Evolutionary conservation across 805 yeast genomes (phyloP), one percentile per base, ranked within the genome.

Genomic region (Yamadazyma akitaensis): DNA sequence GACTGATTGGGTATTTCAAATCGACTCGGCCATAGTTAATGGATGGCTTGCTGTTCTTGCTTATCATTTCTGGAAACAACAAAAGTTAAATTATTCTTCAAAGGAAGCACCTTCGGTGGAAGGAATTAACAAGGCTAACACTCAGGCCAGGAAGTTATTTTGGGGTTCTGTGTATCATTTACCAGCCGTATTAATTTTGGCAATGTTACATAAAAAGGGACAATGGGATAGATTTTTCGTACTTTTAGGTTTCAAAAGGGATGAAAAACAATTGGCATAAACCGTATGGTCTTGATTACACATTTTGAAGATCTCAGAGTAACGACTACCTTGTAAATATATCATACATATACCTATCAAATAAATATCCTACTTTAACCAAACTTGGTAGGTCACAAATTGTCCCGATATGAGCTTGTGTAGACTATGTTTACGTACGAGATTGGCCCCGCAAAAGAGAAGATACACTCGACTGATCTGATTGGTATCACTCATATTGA

Each of bases 131-230:
- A 50, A 75, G 44, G 88, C 95, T 3, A 81, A 79, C 57, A 55
- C 72, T 1, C 84, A 81, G 62, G 98, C 99, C 0, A 82, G 87
- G 50, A 85, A 84, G 61, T 76, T 91, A 37, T 94, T 94, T 63
- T 88, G 96, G 96, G 88, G 95, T 34, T 85, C 96, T 24, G 96
- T 94, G 1, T 81, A 92, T 82, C 98, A 94, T 57, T 69, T 94
- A 39, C 99, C 99, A 0, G 91, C 86, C 0, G 85, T 95, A 13
- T 70, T 94, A 44, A 84, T 90, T 16, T 70, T 94, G 50, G 97
- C 98, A 1, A 92, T 94, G 90, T 63, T 94, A 43, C 98, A 94
- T 65, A 94, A 94, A 67, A 84, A 84, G 62, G 97, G 97, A 5
- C 89, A 90, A 62, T 92, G 97, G 97, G 96, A 90, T 60, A 63